phyloP scores from a whole-genome alignment of 176 grass and related monocot species.

The Leersia perrieri region DNA sequence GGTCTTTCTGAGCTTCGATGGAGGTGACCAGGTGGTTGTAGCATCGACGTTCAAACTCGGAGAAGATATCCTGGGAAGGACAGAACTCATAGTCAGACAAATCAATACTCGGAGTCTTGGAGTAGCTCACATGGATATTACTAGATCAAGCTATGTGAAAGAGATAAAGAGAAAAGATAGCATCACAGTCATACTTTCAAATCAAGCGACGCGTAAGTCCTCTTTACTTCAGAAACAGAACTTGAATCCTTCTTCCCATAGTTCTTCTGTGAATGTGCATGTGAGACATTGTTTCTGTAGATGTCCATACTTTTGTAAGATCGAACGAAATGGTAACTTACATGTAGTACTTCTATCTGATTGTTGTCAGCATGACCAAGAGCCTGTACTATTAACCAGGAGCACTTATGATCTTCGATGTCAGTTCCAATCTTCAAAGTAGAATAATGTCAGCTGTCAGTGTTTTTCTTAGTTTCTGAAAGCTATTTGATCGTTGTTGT shows the following conservation, averaged over 20 bases:
- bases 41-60: constrained; percentile 23
- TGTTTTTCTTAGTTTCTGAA: background rate
- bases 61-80: constrained; percentile 31
- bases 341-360: constrained; percentile 27
- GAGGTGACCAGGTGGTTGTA: constrained; percentile 32
- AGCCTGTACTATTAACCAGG: constrained; percentile 45
- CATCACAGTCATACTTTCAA: constrained; percentile 21
- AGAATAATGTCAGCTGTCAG: background rate
- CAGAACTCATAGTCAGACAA: background rate
- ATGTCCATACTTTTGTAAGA: background rate
- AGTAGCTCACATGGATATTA: background rate
- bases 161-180: background rate
- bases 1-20: constrained; percentile 29
- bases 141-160: background rate
- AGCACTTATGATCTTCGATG: constrained; percentile 46
- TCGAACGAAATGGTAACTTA: background rate
- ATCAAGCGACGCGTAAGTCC: constrained; percentile 17
- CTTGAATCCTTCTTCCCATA: constrained; percentile 32
- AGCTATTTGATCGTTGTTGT: background rate
- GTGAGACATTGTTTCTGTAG: background rate
- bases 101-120: too few relatives aligned
- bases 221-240: constrained; percentile 28
- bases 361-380: constrained; percentile 8
- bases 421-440: constrained; percentile 30
- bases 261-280: constrained; percentile 4